These are phyloP conservation scores for Monosporascus sp. DNA, from an alignment of 2,329 filamentous ascomycete genomes.

Conservation along the genomic window DNA sequence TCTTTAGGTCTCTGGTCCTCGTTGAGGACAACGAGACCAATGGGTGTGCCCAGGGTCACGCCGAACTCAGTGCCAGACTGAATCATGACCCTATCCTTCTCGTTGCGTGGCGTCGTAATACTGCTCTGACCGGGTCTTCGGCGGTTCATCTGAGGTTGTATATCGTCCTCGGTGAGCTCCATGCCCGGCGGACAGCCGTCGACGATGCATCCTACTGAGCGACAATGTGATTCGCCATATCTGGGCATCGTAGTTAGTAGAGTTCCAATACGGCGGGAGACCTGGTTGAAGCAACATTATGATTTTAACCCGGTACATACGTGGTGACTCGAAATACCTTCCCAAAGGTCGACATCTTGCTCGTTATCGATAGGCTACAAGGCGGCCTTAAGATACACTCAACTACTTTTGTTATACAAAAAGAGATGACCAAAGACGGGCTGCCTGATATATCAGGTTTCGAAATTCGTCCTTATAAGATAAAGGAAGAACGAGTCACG, in stretches of 20 bases:
- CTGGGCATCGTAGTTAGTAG: slow-evolving; percentile 29
- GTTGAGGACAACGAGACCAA: slow-evolving; percentile 81
- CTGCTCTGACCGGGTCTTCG: slow-evolving; percentile 83
- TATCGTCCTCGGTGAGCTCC: slow-evolving; percentile 76
- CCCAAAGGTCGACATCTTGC: slow-evolving; percentile 81
- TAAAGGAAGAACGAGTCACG: too few species aligned
- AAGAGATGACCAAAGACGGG: too few species aligned
- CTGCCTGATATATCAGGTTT: too few species aligned
- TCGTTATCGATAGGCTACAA: slow-evolving; percentile 1
- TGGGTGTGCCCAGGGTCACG: slow-evolving; percentile 83
- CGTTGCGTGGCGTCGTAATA: slow-evolving; percentile 87
- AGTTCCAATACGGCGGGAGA: neutral
- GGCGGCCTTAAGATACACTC: neutral
- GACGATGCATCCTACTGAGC: slow-evolving; percentile 89
- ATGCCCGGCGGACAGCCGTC: slow-evolving; percentile 88
- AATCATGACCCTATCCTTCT: slow-evolving; percentile 87
- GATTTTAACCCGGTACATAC: slow-evolving; percentile 40
- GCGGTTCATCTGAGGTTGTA: slow-evolving; percentile 92
- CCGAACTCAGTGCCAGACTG: slow-evolving; percentile 91
- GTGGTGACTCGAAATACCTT: slow-evolving; percentile 77
- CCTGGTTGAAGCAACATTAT: neutral
- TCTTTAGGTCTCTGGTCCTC: slow-evolving; percentile 91
- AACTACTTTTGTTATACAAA: too few species aligned
- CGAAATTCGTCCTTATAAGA: too few species aligned
- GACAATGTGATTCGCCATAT: slow-evolving; percentile 86